These are phyloP conservation scores for Candida sakaeoensis DNA, from an alignment of 805 yeast genomes.

Conservation along the genomic window DNA sequence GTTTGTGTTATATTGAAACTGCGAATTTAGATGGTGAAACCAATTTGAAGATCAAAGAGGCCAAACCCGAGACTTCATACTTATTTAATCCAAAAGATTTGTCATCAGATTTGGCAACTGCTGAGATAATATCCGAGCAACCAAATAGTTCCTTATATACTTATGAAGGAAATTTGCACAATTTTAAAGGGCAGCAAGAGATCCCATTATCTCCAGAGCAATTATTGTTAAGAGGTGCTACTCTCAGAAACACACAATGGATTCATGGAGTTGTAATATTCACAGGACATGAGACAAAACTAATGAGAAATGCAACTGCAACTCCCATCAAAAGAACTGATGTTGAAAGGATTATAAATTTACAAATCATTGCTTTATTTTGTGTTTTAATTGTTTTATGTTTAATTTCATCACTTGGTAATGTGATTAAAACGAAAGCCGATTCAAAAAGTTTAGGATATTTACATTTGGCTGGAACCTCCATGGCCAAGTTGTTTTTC, in stretches of 20 bases:
- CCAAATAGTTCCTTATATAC: constrained; percentile 95
- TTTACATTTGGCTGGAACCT: constrained; percentile 64
- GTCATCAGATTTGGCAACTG: constrained; percentile 26
- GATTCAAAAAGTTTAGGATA: constrained; percentile 56
- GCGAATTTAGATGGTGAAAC: constrained; percentile 98
- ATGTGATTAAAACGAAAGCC: constrained; percentile 66
- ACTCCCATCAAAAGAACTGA: constrained; percentile 97
- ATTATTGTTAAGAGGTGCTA: constrained; percentile 90
- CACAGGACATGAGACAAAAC: constrained; percentile 97
- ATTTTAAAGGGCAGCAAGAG: constrained; percentile 45
- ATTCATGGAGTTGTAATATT: constrained; percentile 89
- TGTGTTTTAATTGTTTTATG: constrained; percentile 72
- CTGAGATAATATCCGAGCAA: constrained; percentile 70
- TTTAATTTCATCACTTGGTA: constrained; percentile 81
- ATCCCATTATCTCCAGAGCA: constrained; percentile 88
- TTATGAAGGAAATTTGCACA: constrained; percentile 79
- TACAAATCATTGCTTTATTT: constrained; percentile 87
- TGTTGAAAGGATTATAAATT: constrained; percentile 90
- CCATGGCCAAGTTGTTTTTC: constrained; percentile 69
- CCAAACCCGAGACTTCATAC: constrained; percentile 71
- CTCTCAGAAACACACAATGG: constrained; percentile 92
- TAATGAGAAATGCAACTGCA: constrained; percentile 98
- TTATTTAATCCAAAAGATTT: constrained; percentile 61
- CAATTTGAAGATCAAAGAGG: constrained; percentile 89
- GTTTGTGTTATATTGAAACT: constrained; percentile 94